Evolutionary conservation across 1,284 basidiomycete genomes (phyloP), one percentile per base, ranked within the genome.

Genomic region (Boletus smithii): DNA sequence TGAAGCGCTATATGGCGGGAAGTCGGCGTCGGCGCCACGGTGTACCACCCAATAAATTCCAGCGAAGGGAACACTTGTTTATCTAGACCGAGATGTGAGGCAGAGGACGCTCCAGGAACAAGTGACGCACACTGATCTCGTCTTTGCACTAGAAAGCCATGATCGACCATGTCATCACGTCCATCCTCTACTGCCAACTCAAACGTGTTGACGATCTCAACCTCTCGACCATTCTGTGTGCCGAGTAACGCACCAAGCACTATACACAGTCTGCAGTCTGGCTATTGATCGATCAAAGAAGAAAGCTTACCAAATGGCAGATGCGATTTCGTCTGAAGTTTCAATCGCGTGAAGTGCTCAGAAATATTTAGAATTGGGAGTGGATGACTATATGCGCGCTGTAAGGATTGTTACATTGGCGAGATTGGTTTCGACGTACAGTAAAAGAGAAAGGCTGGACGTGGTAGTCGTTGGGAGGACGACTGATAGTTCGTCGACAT

Each of bases 11-110:
- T 81, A 61, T 98, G 93, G 20, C 73, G 74, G 8, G 77, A 58
- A 1, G 83, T 84, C 0, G 92, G 93, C 11, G 76, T 70, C 7
- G 76, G 65, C 10, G 91, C 86, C 44, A 94, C 83, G 0, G 90
- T 89, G 67, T 99, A 99, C 95, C 95, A 99, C 13, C 95, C 95
- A 36, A 99, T 88, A 57, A 99, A 84, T 58, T 97, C 93, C 38
- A 98, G 78, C 0, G 93, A 92, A 4, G 95, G 97, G 67, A 99
- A 99, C 13, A 97, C 94, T 69, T 97, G 93, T 66, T 95, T 95
- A 77, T 95, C 95, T 97, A 29, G 35, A 34, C 35, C 33, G 13
- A 31, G n/a, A 14, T 30, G 26, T 55, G 29, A 61, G 44, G 14
- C 29, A 46, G 37, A 43, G 32, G 36, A 49, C 10, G 27, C 22